These are phyloP conservation scores for Fusarium avenaceum DNA, from an alignment of 2,329 filamentous ascomycete genomes.

Conservation along the genomic window DNA sequence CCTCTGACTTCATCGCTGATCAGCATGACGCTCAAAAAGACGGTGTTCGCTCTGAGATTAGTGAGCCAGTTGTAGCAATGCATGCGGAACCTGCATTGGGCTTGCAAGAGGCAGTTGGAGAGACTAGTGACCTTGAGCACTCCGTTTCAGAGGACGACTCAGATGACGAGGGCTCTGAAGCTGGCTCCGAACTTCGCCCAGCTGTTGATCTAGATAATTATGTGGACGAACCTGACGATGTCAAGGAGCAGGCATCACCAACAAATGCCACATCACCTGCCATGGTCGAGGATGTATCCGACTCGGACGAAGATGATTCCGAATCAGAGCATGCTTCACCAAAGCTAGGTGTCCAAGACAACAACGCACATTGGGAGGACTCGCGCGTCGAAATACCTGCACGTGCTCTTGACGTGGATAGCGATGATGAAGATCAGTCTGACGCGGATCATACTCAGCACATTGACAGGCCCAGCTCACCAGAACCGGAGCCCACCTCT, in stretches of 20 bases:
- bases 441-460: neutral
- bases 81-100: neutral
- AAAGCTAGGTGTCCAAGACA: neutral
- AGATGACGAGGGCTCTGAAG: conserved; percentile 10
- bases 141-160: conserved; percentile 10
- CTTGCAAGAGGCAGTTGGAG: neutral
- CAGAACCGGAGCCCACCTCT: conserved; percentile 3
- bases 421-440: neutral
- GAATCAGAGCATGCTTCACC: conserved; percentile 18
- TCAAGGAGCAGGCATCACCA: neutral
- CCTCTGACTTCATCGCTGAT: neutral
- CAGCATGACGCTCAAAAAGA: conserved; percentile 9
- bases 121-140: conserved; percentile 9
- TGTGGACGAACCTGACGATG: neutral
- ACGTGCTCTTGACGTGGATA: neutral
- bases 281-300: conserved; percentile 1
- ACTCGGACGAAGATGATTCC: conserved; percentile 8
- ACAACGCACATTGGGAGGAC: neutral
- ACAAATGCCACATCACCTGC: neutral
- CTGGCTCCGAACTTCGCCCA: neutral
- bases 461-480: neutral
- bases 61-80: neutral
- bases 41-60: neutral
- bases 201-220: neutral
- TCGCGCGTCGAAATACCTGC: neutral